Base-by-base conservation (phyloP, 257 asterid genomes). In the Solanum ossicruentum region DNA sequence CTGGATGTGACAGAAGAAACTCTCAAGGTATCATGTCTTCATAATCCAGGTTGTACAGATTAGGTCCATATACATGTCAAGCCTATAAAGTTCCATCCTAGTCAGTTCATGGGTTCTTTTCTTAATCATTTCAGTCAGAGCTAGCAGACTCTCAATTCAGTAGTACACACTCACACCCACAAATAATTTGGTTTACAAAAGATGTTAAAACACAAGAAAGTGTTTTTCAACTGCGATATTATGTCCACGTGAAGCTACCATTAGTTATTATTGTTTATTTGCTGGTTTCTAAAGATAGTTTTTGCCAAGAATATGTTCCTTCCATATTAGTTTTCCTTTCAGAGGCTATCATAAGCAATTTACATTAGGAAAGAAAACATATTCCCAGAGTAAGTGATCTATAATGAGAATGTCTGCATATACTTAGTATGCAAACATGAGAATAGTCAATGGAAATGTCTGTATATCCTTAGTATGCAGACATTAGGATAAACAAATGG, bases 1-100 rank as follows among this genome's bases (percentile, higher is more conserved):
- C 77, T 96, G 88, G 96, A 95, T 71, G 95, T 95, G 88, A 84
- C 98, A 26, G 98, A 93, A 91, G 94, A 93, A 92, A 89, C 91
- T 83, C 97, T 95, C 91, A 94, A 95, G 99, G 98, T 95, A 93
- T 85, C 82, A 75, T 86, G 83, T 56, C 70, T 69, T 80, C 81
- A 58, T 86, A 84, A 80, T 75, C 49, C 56, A 82, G 86, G 80
- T 57, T 82, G 78, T 26, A 13, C 60, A 47, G 45, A 77, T 51
- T 49, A 21, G 82, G 82, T 77, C 45, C 82, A 51, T 51, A 15
- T 77, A 26, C 82, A 77, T 26, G 47, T 26, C 23, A 51, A 8
- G 63, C 63, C 63, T 75, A 13, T 49, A 49, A 23, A 49, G 32
- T 47, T 75, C 82, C 82, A 49, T 20, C 43, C 23, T 77, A 77